phyloP scores from a whole-genome alignment of 768 basidiomycete genomes.

The Tulasnella sp. region DNA sequence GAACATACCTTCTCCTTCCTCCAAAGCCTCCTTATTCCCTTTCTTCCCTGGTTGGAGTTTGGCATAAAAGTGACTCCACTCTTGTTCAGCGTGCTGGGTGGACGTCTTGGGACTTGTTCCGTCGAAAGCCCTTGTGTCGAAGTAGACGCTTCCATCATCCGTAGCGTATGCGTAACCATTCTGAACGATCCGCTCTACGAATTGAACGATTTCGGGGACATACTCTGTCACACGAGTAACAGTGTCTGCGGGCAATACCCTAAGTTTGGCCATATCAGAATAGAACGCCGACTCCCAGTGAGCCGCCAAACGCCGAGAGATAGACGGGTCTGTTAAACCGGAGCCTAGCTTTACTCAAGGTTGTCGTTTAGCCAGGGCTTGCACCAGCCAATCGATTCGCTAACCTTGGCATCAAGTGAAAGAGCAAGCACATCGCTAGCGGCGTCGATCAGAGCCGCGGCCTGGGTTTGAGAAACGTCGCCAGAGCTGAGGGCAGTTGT shows the following conservation, averaged over 20 bases:
- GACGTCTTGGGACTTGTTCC: conserved; percentile 33
- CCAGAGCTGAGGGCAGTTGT: conserved; percentile 33
- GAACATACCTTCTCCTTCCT: conserved; percentile 76
- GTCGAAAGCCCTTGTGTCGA: conserved; percentile 78
- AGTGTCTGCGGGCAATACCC: conserved; percentile 77
- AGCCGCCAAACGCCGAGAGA: conserved; percentile 70
- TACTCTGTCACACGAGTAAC: conserved; percentile 95
- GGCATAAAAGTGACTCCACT: conserved; percentile 66
- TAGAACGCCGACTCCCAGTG: conserved; percentile 89
- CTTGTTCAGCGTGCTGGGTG: conserved; percentile 17
- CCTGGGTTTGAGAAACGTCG: conserved; percentile 32
- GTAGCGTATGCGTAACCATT: conserved; percentile 73
- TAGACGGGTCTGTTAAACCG: conserved; percentile 74
- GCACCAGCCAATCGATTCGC: conserved; percentile 11
- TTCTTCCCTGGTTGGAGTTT: conserved; percentile 96
- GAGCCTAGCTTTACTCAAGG: conserved; percentile 45
- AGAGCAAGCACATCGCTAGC: conserved; percentile 67
- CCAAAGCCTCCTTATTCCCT: conserved; percentile 79
- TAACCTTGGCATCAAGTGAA: conserved; percentile 63
- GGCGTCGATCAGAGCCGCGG: conserved; percentile 52
- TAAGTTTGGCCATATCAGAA: conserved; percentile 81
- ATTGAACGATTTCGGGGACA: conserved; percentile 86
- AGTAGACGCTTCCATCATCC: conserved; percentile 75
- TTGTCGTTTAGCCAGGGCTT: background rate
- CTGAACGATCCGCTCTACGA: conserved; percentile 70